Conservation (phyloP, 441 rosid species). For the Jatropha podagrica region DNA sequence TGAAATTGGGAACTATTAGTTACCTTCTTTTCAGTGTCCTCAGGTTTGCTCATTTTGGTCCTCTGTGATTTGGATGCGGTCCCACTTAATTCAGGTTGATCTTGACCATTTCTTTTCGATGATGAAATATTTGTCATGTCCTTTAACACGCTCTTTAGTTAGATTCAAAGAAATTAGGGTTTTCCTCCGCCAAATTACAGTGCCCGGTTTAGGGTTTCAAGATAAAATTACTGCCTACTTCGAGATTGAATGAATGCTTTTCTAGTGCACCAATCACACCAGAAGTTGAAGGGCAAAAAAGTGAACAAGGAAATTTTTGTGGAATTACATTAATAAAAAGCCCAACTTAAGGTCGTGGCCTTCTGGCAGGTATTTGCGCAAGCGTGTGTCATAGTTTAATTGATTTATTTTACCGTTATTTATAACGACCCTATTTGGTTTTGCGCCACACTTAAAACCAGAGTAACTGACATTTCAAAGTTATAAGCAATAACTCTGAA, state of each 20-base stretch:
- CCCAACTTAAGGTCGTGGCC: not conserved
- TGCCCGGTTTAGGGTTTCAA: constrained; percentile 9
- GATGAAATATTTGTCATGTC: constrained; percentile 40
- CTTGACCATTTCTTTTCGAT: constrained; percentile 48
- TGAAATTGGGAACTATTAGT: not conserved
- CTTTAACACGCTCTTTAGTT: not conserved
- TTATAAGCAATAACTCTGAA: no score
- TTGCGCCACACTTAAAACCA: not conserved
- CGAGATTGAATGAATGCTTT: not conserved
- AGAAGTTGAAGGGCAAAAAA: not conserved
- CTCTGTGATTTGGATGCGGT: constrained; percentile 40
- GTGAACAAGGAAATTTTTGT: not conserved
- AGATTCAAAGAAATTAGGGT: constrained; percentile 23
- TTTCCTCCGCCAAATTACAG: constrained; percentile 15
- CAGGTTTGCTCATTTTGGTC: constrained; percentile 59
- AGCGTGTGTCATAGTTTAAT: no score
- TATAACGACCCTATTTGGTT: not conserved
- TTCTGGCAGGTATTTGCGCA: not conserved
- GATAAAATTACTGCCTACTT: constrained; percentile 11
- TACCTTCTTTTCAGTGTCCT: constrained; percentile 59
- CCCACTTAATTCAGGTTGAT: constrained; percentile 45
- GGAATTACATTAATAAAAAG: not conserved
- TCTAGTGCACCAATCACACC: constrained; percentile 1
- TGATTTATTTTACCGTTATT: not conserved
- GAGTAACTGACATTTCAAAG: no score